Evolutionary conservation across 2,329 filamentous ascomycete species (phyloP), one percentile per base, ranked within the genome.

Genomic region (Penicillium decumbens): DNA sequence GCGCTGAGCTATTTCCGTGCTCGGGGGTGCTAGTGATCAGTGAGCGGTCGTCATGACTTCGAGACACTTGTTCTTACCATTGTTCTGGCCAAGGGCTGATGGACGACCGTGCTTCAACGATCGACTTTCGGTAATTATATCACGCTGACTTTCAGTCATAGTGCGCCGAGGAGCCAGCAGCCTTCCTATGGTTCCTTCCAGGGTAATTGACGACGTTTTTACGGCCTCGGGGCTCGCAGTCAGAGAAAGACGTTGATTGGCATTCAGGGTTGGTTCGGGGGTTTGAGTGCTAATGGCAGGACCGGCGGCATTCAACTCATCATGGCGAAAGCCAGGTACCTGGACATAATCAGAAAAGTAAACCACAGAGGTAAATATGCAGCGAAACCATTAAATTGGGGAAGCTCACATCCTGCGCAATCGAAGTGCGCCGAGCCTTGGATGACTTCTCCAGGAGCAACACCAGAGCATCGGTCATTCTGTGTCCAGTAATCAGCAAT

Each of bases 391-490:
- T 43, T n/a, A 50, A 35, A 8, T 10, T 8, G 12, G 25, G 29
- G 28, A 49, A 29, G 23, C 47, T 45, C 23, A 49, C 41, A 1
- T 49, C 28, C 18, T 41, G 41, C 8, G 35, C 24, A 13, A 27
- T 12, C 1, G 41, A 49, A 12, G 18, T 15, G 6, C 41, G 41
- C 5, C 23, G 20, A 8, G 32, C 29, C 27, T 49, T 45, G 15
- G 37, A 23, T 20, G 43, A 28, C 12, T 49, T 49, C 29, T 49
- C 41, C 4, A 49, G 27, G 13, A 49, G 28, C 23, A 40, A 35
- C 5, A 25, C 6, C 12, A 49, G 41, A 2, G 35, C 47, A 28
- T 41, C 20, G 47, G 40, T 37, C 47, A 49, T 28, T 23, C 47
- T 49, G 24, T 33, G 37, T 27, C 23, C 12, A 15, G 8, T 15